Base-by-base conservation (phyloP, 805 yeast genomes). In the Deakozyma indianensis region DNA sequence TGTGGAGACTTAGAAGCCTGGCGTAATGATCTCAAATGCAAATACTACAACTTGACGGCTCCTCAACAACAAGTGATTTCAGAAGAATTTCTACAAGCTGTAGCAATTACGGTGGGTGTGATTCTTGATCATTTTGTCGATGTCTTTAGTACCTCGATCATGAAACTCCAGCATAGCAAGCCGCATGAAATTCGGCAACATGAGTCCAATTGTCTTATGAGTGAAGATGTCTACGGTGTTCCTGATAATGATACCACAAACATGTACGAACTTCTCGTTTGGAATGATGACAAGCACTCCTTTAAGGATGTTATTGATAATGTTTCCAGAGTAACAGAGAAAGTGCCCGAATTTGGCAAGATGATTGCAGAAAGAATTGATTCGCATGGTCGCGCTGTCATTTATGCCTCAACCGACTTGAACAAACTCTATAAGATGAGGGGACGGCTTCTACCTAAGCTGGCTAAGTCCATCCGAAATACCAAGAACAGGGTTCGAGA, bases 1-100 rank as follows among this genome's bases (percentile, higher is more conserved):
- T 85, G 95, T 60, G 95, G 95, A 3, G 95, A 86, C 55, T 75
- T 78, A 0, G 94, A 83, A 56, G 94, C 94, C 0, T 86, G 94
- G 87, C 71, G 67, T 3, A 60, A 60, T 15, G 61, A 68, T 1
- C 64, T 77, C 40, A 55, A 64, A 14, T 85, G 95, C 58, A 66
- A 67, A 18, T 57, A 69, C 42, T 62, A 60, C 35, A 56, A 52
- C 3, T 49, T 56, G 2, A 44, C 45, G 15, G 55, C 53, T 5
- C 49, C 80, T 9, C 77, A 83, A 0, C 58, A 54, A 1, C 75
- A 68, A 11, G 60, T 80, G 14, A 58, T 51, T 23, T 42, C 48
- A 4, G 29, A 28, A 16, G 43, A 40, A 2, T 20, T 38, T n/a
- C 18, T n/a, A n/a, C 51, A 50, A 1, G 58, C 73, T 0, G 65